Percentiles rank a stretch among this genome's conserved stretches.
phyloP scores from a whole-genome alignment of 345 rosid genomes.

The Schrenkiella parvula region DNA sequence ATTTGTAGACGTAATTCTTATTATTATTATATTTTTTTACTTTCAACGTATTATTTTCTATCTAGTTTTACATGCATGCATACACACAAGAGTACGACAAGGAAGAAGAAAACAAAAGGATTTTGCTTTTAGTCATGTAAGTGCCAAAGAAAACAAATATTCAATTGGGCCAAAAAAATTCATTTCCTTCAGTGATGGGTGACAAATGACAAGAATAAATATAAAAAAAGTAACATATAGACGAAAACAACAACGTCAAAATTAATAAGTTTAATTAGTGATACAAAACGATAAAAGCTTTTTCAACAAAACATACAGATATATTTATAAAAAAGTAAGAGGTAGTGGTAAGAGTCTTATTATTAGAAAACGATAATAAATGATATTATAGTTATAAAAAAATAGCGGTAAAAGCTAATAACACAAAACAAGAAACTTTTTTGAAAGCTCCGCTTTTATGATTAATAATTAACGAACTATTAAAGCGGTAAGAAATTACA shows the following conservation, averaged over 20 bases:
- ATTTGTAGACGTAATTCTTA: neutral
- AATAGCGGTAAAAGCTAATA: too few species aligned
- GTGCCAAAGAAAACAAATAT: slow-evolving; percentile 9
- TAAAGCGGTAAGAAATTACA: too few species aligned
- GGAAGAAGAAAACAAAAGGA: slow-evolving; percentile 18
- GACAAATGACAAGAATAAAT: slow-evolving; percentile 7
- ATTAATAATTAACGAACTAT: too few species aligned
- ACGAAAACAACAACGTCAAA: neutral
- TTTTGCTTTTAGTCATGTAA: slow-evolving; percentile 21
- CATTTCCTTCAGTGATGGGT: slow-evolving; percentile 13
- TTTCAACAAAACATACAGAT: too few species aligned
- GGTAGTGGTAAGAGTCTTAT: too few species aligned
- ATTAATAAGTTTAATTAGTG: too few species aligned
- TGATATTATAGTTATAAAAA: too few species aligned
- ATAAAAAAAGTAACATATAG: neutral
- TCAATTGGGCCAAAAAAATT: neutral
- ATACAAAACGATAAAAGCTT: too few species aligned
- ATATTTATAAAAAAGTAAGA: too few species aligned
- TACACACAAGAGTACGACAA: slow-evolving; percentile 20
- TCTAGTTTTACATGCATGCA: slow-evolving; percentile 17
- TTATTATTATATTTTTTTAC: neutral
- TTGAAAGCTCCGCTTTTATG: too few species aligned
- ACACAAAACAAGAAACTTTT: too few species aligned
- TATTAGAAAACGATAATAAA: too few species aligned
- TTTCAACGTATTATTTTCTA: neutral